Conservation (phyloP, 2,329 filamentous ascomycete genomes). For the Ophiocordyceps camponoti-rufipedis region DNA sequence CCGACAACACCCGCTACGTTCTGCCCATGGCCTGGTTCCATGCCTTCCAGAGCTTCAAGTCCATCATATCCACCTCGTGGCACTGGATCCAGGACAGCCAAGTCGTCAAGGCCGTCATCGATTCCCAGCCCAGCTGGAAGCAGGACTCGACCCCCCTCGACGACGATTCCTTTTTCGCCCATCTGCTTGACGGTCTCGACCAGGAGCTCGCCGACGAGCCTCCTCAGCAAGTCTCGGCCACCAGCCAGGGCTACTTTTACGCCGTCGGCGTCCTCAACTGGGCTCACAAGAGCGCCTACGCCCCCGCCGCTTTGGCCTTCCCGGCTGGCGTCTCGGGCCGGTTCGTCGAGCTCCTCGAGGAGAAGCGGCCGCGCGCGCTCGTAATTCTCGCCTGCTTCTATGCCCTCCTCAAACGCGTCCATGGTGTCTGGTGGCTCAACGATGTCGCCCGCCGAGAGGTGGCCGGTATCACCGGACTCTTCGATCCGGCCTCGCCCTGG, state of each 20-base stretch:
- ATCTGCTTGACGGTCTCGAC: constrained; percentile 37
- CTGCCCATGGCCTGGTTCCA: constrained; percentile 49
- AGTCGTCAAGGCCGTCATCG: constrained; percentile 41
- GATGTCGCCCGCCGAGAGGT: constrained; percentile 49
- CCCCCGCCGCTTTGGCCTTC: constrained; percentile 40
- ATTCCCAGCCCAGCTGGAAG: constrained; percentile 43
- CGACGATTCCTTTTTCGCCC: constrained; percentile 38
- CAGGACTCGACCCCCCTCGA: constrained; percentile 36
- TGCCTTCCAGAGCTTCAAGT: constrained; percentile 48
- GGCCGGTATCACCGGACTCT: constrained; percentile 40
- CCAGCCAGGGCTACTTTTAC: constrained; percentile 39
- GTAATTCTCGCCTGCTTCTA: constrained; percentile 50
- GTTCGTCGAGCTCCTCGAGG: constrained; percentile 40
- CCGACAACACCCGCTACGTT: constrained; percentile 25
- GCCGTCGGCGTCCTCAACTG: constrained; percentile 49
- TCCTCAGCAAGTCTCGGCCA: constrained; percentile 11
- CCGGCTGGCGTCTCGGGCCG: constrained; percentile 44
- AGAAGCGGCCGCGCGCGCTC: constrained; percentile 40
- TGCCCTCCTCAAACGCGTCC: constrained; percentile 42
- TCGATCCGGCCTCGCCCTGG: constrained; percentile 39
- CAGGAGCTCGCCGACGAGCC: constrained; percentile 28
- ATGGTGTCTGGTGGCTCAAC: constrained; percentile 50
- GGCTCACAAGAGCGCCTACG: constrained; percentile 42
- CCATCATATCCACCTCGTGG: constrained; percentile 45
- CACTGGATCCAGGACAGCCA: constrained; percentile 40